Percentiles rank a stretch among this genome's conserved stretches.
These are phyloP conservation scores for Pseudozyma sp. DNA, from an alignment of 1,284 basidiomycete genomes.

Conservation along the genomic window DNA sequence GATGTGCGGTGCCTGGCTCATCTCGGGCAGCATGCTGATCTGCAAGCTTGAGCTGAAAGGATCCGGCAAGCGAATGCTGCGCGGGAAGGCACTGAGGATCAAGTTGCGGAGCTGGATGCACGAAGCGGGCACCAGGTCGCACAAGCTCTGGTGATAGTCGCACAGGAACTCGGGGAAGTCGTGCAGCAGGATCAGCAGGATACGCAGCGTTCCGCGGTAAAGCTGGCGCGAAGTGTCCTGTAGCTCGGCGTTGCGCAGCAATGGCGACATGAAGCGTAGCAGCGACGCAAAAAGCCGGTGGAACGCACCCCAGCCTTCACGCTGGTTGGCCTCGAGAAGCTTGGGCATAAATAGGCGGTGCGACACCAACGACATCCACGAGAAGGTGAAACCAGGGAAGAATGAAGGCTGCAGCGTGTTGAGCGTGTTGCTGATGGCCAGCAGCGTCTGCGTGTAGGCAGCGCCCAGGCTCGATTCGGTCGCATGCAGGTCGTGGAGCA, in stretches of 20 bases:
- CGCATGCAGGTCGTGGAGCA: slow-evolving; percentile 88
- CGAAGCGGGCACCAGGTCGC: slow-evolving; percentile 88
- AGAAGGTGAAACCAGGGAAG: slow-evolving; percentile 98
- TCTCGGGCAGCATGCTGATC: slow-evolving; percentile 79
- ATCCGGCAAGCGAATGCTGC: slow-evolving; percentile 82
- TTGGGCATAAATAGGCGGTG: slow-evolving; percentile 98
- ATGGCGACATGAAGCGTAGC: slow-evolving; percentile 92
- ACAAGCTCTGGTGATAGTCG: slow-evolving; percentile 95
- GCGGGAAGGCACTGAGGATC: slow-evolving; percentile 95
- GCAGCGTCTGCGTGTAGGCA: slow-evolving; percentile 88
- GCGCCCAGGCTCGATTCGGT: slow-evolving; percentile 83
- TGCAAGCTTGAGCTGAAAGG: slow-evolving; percentile 74
- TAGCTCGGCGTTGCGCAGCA: slow-evolving; percentile 84
- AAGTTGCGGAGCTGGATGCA: slow-evolving; percentile 98
- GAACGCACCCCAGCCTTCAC: slow-evolving; percentile 94
- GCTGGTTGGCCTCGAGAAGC: slow-evolving; percentile 82
- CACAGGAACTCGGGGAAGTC: slow-evolving; percentile 99
- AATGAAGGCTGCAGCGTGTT: slow-evolving; percentile 95
- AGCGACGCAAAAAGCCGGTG: slow-evolving; percentile 91
- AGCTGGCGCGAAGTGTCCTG: slow-evolving; percentile 86
- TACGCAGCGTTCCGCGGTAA: slow-evolving; percentile 89
- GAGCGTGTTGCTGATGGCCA: slow-evolving; percentile 90
- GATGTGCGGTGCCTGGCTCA: slow-evolving; percentile 88
- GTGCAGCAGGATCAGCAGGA: slow-evolving; percentile 93
- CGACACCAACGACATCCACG: slow-evolving; percentile 96